Percentiles rank a stretch among this genome's conserved stretches.
Conservation (phyloP, 352 stramenopile genomes). For the Pythium periplocum region DNA sequence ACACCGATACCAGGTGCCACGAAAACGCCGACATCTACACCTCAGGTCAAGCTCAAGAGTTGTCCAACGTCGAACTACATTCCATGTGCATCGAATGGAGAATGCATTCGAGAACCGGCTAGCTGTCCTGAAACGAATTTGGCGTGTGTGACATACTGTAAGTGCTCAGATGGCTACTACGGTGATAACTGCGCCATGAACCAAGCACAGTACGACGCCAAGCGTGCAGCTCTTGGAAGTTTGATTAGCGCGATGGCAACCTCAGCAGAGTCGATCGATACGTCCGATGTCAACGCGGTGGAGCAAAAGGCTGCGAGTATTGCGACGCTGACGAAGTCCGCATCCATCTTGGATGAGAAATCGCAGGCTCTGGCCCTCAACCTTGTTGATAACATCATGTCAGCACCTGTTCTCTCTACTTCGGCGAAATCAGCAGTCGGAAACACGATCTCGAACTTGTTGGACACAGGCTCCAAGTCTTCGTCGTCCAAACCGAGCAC, state of each 20-base stretch:
- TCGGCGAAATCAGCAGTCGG: conserved; percentile 42
- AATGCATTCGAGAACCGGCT: conserved; percentile 36
- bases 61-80: conserved; percentile 37
- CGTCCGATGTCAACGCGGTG: conserved; percentile 40
- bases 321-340: conserved; percentile 60
- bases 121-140: conserved; percentile 41
- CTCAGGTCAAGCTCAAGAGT: conserved; percentile 32
- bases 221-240: conserved; percentile 40
- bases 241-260: conserved; percentile 56
- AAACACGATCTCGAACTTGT: conserved; percentile 55
- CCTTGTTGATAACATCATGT: conserved; percentile 53
- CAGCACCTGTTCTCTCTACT: conserved; percentile 41
- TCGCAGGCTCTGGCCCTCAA: conserved; percentile 42
- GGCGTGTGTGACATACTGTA: conserved; percentile 45
- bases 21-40: conserved; percentile 8
- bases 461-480: conserved; percentile 25
- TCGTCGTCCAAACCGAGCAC: conserved; percentile 4
- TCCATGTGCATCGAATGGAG: conserved; percentile 39
- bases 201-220: conserved; percentile 42
- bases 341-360: conserved; percentile 39
- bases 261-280: conserved; percentile 39
- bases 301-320: conserved; percentile 65
- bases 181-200: conserved; percentile 54
- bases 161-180: conserved; percentile 41
- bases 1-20: conserved; percentile 16